Percentiles rank a stretch among this genome's conserved stretches.
Conservation (phyloP, 148 eudicot genomes). For the Chenopodium album region DNA sequence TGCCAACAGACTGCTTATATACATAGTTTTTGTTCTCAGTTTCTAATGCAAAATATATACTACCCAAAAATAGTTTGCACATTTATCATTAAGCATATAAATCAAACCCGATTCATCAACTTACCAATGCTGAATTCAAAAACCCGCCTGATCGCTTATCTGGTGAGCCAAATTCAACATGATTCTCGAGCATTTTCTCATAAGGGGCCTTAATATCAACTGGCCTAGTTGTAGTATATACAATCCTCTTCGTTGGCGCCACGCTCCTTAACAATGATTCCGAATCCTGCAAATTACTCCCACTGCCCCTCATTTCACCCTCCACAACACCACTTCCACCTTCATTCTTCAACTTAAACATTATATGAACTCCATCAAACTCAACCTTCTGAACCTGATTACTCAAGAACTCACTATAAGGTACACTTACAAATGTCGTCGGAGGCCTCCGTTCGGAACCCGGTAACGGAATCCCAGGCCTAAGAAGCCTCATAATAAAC, state of each 20-base stretch:
- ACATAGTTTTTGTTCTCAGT: not conserved
- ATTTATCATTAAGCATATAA: constrained; percentile 9
- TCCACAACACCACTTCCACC: constrained; percentile 30
- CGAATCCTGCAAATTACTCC: constrained; percentile 52
- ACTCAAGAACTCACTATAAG: constrained; percentile 80
- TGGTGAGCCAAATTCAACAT: constrained; percentile 88
- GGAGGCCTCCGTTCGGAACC: constrained; percentile 66
- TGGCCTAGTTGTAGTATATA: constrained; percentile 73
- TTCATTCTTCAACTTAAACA: constrained; percentile 76
- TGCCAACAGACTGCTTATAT: not conserved
- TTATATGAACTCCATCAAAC: constrained; percentile 83
- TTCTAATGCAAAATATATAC: not conserved
- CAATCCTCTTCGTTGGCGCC: constrained; percentile 60
- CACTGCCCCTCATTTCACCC: constrained; percentile 38
- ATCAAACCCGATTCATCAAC: constrained; percentile 20
- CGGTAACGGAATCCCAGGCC: constrained; percentile 75
- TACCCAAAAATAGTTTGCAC: not conserved
- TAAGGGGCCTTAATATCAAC: constrained; percentile 82
- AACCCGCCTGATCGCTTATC: constrained; percentile 87
- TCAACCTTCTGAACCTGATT: constrained; percentile 88
- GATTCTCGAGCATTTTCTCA: constrained; percentile 88
- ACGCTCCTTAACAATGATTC: constrained; percentile 60
- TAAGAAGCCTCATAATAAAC: constrained; percentile 68
- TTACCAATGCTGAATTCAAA: constrained; percentile 78
- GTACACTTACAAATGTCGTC: constrained; percentile 64